Base-by-base conservation (phyloP, 2,329 filamentous ascomycete genomes). In the Arachnopeziza araneosa region DNA sequence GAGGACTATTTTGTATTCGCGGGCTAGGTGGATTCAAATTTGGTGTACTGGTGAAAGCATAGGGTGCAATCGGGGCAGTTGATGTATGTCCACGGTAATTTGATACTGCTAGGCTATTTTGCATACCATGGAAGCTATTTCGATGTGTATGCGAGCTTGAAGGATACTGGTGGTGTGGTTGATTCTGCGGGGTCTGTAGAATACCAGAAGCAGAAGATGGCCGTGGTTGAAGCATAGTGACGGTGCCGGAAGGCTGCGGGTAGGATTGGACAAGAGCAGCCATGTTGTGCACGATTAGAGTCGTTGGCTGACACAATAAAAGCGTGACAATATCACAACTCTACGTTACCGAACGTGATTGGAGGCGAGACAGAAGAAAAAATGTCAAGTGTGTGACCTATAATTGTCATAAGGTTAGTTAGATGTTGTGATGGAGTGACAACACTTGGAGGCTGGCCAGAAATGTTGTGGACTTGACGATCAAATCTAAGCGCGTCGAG, bases 191-290 rank as follows among this genome's bases (percentile, higher is more conserved):
- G 30, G 59, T 67, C 60, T 72, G 69, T 23, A 73, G 61, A 30
- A 82, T 82, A 70, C 80, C 82, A 59, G 83, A 82, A 50, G 84
- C 80, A 62, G 89, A 87, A 58, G 82, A 81, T 64, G 87, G 84
- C 73, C 87, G 84, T 69, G 87, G 83, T 75, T 91, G 89, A 70
- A 93, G 85, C 83, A 92, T 88, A 66, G 87, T 87, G 70, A 86
- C 82, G 67, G 88, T 86, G 75, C 82, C 81, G 71, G 86, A 85
- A 76, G 91, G 88, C 77, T 90, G 87, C 70, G 89, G 84, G 73
- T 89, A 90, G 63, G 88, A 85, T 78, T 93, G 90, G 72, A 93
- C 88, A 80, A 93, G 81, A 75, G 90, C 89, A 80, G 90, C 90
- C 90, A 95, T 93, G 75, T 12, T 44, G 36, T 44, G 17, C 17